A percentile compares a stretch with the other conserved stretches of the same genome.
These are phyloP conservation scores for Trichoderma koningiopsis DNA, from an alignment of 2,329 filamentous ascomycete genomes.

Conservation along the genomic window DNA sequence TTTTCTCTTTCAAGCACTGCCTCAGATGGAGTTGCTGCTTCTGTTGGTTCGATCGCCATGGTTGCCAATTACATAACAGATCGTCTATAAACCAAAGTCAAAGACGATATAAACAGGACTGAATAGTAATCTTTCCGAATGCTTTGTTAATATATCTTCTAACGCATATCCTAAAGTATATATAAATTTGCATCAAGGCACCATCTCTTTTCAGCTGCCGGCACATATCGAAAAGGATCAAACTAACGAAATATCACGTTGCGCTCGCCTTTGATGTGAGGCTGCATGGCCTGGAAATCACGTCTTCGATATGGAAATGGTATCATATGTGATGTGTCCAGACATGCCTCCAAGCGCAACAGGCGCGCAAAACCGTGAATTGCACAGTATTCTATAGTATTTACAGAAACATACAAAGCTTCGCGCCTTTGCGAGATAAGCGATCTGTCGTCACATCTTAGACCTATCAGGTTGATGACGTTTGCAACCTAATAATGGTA, in stretches of 20 bases:
- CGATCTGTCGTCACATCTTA: neutral
- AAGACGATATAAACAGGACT: neutral
- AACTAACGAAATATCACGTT: neutral
- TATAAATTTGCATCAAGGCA: neutral
- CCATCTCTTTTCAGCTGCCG: neutral
- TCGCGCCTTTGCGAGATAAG: neutral
- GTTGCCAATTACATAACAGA: neutral
- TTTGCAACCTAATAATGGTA: constrained; percentile 24
- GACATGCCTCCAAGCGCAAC: neutral
- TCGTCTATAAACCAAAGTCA: neutral
- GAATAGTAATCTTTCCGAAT: neutral
- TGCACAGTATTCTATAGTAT: too few relatives aligned
- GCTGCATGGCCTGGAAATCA: neutral
- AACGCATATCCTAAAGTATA: neutral
- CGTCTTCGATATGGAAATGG: constrained; percentile 22
- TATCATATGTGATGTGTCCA: constrained; percentile 12
- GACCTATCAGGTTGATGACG: constrained; percentile 8
- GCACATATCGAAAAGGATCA: neutral
- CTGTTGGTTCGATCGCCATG: neutral
- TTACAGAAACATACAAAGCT: neutral
- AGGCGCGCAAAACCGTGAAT: neutral
- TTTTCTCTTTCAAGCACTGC: neutral
- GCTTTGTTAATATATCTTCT: neutral
- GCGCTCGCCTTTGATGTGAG: neutral
- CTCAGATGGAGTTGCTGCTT: neutral